phyloP scores from a whole-genome alignment of 176 grass and related monocot species.

The Phyllostachys edulis region DNA sequence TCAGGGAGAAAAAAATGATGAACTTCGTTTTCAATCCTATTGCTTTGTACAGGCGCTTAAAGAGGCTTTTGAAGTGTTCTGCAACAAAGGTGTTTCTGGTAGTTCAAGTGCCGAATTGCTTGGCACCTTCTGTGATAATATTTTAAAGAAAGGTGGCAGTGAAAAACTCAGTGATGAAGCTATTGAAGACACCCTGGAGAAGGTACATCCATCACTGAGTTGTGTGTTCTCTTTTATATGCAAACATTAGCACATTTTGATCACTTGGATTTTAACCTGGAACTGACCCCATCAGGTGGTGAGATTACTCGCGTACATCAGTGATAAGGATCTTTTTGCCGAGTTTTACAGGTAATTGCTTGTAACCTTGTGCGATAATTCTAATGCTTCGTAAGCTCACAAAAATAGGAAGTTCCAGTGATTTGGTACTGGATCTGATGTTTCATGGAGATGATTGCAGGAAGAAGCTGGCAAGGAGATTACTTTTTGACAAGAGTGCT shows the following conservation, averaged over 20 bases:
- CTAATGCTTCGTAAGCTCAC: neutral
- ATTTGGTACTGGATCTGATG: neutral
- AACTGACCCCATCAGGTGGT: slow-evolving; percentile 60
- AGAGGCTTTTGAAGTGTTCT: slow-evolving; percentile 96
- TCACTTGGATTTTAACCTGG: slow-evolving; percentile 14
- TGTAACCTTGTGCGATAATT: slow-evolving; percentile 17
- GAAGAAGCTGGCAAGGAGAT: slow-evolving; percentile 92
- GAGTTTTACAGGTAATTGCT: slow-evolving; percentile 81
- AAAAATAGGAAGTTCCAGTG: neutral
- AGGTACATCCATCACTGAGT: slow-evolving; percentile 43
- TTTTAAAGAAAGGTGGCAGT: slow-evolving; percentile 90
- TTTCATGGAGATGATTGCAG: slow-evolving; percentile 47
- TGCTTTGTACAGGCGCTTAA: slow-evolving; percentile 68
- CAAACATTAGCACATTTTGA: neutral
- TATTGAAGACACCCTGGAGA: slow-evolving; percentile 92
- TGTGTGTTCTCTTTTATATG: slow-evolving; percentile 10
- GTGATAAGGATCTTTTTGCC: slow-evolving; percentile 94
- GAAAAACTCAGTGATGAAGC: slow-evolving; percentile 98
- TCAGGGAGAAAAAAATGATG: neutral
- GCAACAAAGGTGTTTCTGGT: slow-evolving; percentile 93
- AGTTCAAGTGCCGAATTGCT: slow-evolving; percentile 84
- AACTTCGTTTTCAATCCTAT: slow-evolving; percentile 4
- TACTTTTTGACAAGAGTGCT: slow-evolving; percentile 95
- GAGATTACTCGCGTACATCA: slow-evolving; percentile 90
- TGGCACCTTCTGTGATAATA: slow-evolving; percentile 89